A percentile compares a stretch with the other conserved stretches of the same genome.
These are phyloP conservation scores for Backusella luteola DNA, from an alignment of 192 early-diverging fungal species.

Conservation along the genomic window DNA sequence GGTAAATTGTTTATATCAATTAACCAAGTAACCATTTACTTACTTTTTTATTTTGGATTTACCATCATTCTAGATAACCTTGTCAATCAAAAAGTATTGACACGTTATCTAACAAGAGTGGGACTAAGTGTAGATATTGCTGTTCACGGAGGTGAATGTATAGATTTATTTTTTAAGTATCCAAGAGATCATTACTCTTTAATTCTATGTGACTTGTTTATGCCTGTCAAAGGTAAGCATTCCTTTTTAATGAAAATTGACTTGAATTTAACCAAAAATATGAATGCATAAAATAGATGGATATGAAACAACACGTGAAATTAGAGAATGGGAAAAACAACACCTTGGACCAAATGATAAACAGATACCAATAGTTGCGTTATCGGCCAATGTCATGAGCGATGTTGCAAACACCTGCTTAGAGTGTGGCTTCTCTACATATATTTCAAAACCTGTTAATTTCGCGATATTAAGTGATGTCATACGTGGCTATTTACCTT, in stretches of 20 bases:
- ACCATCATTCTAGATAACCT: constrained; percentile 40
- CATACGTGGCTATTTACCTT: constrained; percentile 34
- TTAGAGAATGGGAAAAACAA: constrained; percentile 49
- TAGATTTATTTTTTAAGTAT: constrained; percentile 42
- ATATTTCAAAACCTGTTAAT: constrained; percentile 57
- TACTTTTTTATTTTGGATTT: background rate
- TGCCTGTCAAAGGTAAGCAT: constrained; percentile 52
- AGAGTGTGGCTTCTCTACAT: constrained; percentile 49
- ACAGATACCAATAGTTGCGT: constrained; percentile 53
- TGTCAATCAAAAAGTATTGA: constrained; percentile 59
- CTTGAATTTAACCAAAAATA: background rate
- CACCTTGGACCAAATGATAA: constrained; percentile 26
- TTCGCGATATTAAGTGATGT: constrained; percentile 49
- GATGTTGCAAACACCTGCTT: constrained; percentile 49
- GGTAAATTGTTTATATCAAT: constrained; percentile 15
- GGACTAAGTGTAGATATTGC: constrained; percentile 48
- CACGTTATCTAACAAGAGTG: constrained; percentile 44
- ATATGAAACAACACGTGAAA: constrained; percentile 50
- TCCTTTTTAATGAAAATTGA: background rate
- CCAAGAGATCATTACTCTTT: constrained; percentile 47
- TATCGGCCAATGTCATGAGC: constrained; percentile 59
- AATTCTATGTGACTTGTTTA: constrained; percentile 57
- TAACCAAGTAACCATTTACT: background rate
- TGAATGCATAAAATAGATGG: constrained; percentile 38
- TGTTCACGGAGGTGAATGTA: constrained; percentile 46